Conservation (phyloP, 129 eudicot genomes). For the Heracleum sosnowskyi region DNA sequence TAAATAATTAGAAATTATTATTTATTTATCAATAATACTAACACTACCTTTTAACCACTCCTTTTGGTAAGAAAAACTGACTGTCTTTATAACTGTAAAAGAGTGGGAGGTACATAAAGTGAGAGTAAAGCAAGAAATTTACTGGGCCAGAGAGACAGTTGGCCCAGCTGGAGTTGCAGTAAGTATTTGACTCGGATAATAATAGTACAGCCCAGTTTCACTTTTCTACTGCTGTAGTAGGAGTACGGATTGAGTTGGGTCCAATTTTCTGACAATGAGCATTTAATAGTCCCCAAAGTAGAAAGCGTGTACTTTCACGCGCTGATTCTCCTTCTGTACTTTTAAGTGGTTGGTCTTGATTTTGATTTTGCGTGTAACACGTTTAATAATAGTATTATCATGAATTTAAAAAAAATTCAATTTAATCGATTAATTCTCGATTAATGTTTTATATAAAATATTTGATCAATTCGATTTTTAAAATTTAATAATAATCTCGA, state of each 20-base stretch:
- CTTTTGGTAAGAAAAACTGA: neutral
- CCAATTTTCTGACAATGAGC: neutral
- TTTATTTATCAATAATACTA: no score
- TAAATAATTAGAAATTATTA: no score
- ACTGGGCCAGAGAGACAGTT: neutral
- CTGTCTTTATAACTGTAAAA: neutral
- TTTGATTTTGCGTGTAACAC: no score
- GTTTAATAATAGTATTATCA: no score
- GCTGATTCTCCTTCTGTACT: no score
- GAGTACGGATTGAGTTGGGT: neutral
- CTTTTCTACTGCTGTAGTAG: neutral
- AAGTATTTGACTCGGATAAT: neutral
- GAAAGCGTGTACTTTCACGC: neutral
- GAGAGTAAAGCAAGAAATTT: neutral
- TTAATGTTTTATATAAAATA: no score
- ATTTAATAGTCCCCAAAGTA: neutral
- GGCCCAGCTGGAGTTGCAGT: neutral
- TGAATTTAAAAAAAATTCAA: no score
- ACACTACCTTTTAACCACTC: neutral
- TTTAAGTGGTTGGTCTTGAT: no score
- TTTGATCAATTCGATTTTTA: no score
- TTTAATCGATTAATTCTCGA: no score
- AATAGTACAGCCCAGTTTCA: neutral
- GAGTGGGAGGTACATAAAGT: neutral
- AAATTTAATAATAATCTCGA: no score